Evolutionary conservation across 768 basidiomycete species (phyloP), one percentile per base, ranked within the genome.

Genomic region (Mycena filopes): DNA sequence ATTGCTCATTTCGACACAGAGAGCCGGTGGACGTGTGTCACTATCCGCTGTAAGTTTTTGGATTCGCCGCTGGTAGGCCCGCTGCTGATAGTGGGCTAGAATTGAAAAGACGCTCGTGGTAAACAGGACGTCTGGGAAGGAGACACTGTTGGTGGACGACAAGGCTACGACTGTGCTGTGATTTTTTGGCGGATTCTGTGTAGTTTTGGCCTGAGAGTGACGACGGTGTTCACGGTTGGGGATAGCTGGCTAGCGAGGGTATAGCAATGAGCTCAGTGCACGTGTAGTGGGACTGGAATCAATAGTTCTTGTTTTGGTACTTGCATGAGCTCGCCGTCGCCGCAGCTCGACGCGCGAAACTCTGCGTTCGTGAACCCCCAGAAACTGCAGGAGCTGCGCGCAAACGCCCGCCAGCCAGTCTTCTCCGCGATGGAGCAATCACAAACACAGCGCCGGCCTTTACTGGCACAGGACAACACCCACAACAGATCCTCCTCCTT

Each of bases 401-500:
- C 66, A n/a, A 59, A 33, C 46, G 43, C 60, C 1, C 61, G 57
- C 2, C 60, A 60, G 33, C 61, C 61, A 1, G 56, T 47, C 3
- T 53, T 55, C 16, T 48, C 16, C 29, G 13, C 50, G 41, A 69
- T 69, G 68, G 68, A 69, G 28, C 60, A 53, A 60, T 64, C 68
- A 60, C 36, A 36, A 36, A 2, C 26, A 43, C 60, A 57, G n/a
- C 62, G 63, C n/a, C 56, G 47, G 13, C 66, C 61, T 0, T 28
- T 54, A 11, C 26, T 54, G 16, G 49, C 41, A 46, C 60, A 56
- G 41, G 60, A 62, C 26, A 51, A 57, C 26, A 40, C 55, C 36
- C 63, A 65, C 36, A 69, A 69, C 40, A 45, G 68, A 28, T 54
- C 67, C 42, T 68, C 67, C 43, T 69, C 67, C 57, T 69, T 69